phyloP scores from a whole-genome alignment of 192 early-diverging fungal species.

The Allomyces macrogynus region DNA sequence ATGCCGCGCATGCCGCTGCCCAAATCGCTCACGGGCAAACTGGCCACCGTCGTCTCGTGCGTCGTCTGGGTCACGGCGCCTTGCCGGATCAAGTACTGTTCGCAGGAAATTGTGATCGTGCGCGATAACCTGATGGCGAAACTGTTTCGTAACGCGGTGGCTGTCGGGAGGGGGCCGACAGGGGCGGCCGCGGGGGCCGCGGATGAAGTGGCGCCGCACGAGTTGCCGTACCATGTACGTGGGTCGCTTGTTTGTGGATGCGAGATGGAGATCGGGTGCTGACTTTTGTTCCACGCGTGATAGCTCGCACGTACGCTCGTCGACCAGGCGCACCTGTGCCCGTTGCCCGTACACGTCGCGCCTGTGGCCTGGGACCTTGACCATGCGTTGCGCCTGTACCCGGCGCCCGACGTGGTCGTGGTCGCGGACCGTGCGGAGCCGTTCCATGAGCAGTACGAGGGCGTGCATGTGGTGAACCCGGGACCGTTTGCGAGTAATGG shows the following conservation, averaged over 20 bases:
- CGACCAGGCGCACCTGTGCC: constrained; percentile 67
- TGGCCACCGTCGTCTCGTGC: constrained; percentile 34
- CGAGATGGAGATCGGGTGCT: background rate
- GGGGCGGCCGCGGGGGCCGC: too few species aligned
- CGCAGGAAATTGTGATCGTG: constrained; percentile 77
- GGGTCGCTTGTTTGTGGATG: constrained; percentile 1
- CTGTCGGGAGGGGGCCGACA: too few species aligned
- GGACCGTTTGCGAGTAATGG: constrained; percentile 29
- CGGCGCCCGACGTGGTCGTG: constrained; percentile 65
- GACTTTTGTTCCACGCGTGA: constrained; percentile 2
- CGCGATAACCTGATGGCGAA: constrained; percentile 63
- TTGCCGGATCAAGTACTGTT: constrained; percentile 72
- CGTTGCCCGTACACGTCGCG: constrained; percentile 51
- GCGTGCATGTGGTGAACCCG: constrained; percentile 61
- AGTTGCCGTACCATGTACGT: constrained; percentile 11
- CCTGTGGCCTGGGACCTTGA: constrained; percentile 66
- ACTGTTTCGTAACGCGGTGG: constrained; percentile 38
- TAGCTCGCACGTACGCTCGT: constrained; percentile 62
- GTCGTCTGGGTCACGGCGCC: constrained; percentile 62
- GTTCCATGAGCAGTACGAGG: constrained; percentile 56
- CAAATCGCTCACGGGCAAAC: constrained; percentile 37
- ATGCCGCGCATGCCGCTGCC: constrained; percentile 58
- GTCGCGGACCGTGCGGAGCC: constrained; percentile 67
- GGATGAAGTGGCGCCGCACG: constrained; percentile 9
- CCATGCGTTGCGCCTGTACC: constrained; percentile 69